Evolutionary conservation across 768 basidiomycete species (phyloP).

Genomic region (Paxillus involutus): DNA sequence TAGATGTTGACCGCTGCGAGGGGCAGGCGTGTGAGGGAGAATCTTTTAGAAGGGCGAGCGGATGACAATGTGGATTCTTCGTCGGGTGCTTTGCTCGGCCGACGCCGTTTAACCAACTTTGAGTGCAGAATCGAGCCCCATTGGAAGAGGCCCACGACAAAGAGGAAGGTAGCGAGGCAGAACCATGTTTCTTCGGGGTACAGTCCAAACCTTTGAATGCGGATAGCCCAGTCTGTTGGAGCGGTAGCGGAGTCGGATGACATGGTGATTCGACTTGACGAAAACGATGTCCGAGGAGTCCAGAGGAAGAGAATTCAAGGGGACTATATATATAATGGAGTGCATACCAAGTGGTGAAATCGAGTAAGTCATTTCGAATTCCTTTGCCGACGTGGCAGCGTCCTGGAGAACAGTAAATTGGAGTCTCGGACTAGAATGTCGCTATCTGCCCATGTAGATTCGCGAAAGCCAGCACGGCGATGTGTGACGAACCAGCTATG

Average conservation of each 20-base stretch:
- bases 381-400: neutral
- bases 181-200: slow-evolving; percentile 19
- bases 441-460: too few relatives aligned
- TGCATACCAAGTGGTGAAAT: neutral
- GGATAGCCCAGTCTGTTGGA: neutral
- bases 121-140: slow-evolving; percentile 26
- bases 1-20: slow-evolving; percentile 42
- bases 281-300: too few relatives aligned
- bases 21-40: slow-evolving; percentile 41
- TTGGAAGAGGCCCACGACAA: slow-evolving; percentile 22
- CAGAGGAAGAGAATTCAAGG: neutral
- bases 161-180: slow-evolving; percentile 11
- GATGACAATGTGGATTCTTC: slow-evolving; percentile 15
- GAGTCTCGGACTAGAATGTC: too few relatives aligned
- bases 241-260: neutral
- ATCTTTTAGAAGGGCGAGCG: slow-evolving; percentile 13
- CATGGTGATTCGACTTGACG: slow-evolving; percentile 3
- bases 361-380: neutral
- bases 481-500: too few relatives aligned
- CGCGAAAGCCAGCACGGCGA: too few relatives aligned
- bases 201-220: neutral
- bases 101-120: slow-evolving; percentile 11
- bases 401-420: neutral
- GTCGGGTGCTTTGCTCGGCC: neutral
- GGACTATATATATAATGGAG: neutral